Percentiles rank a stretch among this genome's conserved stretches.
Evolutionary conservation across 2,329 filamentous ascomycete species (phyloP).

Genomic region (Zelopaecilomyces penicillatus): DNA sequence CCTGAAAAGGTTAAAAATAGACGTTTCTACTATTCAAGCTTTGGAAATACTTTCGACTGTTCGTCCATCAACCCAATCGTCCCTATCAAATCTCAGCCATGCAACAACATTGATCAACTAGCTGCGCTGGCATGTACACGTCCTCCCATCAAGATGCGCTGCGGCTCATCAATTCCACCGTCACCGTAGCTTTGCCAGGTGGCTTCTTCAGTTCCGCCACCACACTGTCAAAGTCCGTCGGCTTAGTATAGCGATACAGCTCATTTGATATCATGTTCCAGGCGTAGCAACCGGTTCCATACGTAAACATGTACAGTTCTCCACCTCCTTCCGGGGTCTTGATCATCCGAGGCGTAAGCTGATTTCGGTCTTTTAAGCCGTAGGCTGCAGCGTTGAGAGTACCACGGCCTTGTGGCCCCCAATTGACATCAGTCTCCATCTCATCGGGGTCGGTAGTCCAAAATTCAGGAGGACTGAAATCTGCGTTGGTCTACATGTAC

Average conservation of each 20-base stretch:
- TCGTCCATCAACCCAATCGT: too few species aligned
- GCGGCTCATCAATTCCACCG: neutral
- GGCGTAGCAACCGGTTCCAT: neutral
- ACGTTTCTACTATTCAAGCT: too few species aligned
- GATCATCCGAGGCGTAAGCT: constrained; percentile 3
- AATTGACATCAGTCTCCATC: constrained; percentile 3
- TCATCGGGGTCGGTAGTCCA: constrained; percentile 3
- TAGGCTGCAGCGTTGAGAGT: neutral
- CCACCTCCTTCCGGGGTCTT: neutral
- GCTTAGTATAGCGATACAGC: constrained; percentile 4
- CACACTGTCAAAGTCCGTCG: neutral
- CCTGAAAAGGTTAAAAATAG: too few species aligned
- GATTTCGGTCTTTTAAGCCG: neutral
- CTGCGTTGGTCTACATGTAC: neutral
- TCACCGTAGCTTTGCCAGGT: neutral
- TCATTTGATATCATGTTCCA: constrained; percentile 5
- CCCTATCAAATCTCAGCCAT: too few species aligned
- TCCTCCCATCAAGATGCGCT: too few species aligned
- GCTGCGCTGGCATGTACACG: too few species aligned
- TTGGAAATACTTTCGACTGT: too few species aligned
- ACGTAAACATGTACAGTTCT: constrained; percentile 4
- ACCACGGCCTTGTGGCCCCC: constrained; percentile 3
- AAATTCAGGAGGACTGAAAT: neutral
- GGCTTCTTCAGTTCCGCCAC: constrained; percentile 5
- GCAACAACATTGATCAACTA: too few species aligned